Conservation (phyloP, 345 rosid genomes). For the Gynandropsis gynandra region DNA sequence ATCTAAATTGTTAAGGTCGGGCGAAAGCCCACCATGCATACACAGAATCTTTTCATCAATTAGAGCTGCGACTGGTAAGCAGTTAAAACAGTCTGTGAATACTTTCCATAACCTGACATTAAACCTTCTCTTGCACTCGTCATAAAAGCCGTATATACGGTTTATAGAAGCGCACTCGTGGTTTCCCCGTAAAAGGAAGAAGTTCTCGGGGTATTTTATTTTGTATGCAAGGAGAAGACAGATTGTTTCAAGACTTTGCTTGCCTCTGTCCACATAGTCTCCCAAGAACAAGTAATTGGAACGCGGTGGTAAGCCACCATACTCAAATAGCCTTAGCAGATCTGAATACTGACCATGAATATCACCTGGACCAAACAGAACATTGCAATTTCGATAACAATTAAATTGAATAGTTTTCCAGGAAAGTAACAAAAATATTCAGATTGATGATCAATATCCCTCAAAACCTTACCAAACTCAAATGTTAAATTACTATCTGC, state of each 20-base stretch:
- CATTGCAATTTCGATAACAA: too few species aligned
- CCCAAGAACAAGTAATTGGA: slow-evolving; percentile 71
- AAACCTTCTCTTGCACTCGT: slow-evolving; percentile 67
- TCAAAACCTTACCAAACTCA: too few species aligned
- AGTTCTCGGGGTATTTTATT: slow-evolving; percentile 51
- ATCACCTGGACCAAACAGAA: slow-evolving; percentile 41
- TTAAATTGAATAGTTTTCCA: too few species aligned
- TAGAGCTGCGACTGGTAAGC: slow-evolving; percentile 53
- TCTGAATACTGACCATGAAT: slow-evolving; percentile 77
- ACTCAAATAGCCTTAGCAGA: slow-evolving; percentile 69
- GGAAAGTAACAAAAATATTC: background rate
- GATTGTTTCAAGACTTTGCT: slow-evolving; percentile 60
- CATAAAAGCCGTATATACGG: slow-evolving; percentile 59
- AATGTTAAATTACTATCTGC: too few species aligned
- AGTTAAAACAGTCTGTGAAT: slow-evolving; percentile 49
- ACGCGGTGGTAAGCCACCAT: slow-evolving; percentile 64
- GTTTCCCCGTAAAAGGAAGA: slow-evolving; percentile 54
- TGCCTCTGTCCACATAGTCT: slow-evolving; percentile 73
- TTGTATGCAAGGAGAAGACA: slow-evolving; percentile 56
- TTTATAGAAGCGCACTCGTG: slow-evolving; percentile 62
- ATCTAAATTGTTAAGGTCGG: slow-evolving; percentile 49
- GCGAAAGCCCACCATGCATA: slow-evolving; percentile 89
- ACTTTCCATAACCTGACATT: slow-evolving; percentile 60
- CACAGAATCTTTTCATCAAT: slow-evolving; percentile 73
- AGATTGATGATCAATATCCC: background rate